A percentile compares a stretch with the other conserved stretches of the same genome.
These are phyloP conservation scores for Bipolaris zeicola DNA, from an alignment of 2,329 filamentous ascomycete genomes.

Conservation along the genomic window DNA sequence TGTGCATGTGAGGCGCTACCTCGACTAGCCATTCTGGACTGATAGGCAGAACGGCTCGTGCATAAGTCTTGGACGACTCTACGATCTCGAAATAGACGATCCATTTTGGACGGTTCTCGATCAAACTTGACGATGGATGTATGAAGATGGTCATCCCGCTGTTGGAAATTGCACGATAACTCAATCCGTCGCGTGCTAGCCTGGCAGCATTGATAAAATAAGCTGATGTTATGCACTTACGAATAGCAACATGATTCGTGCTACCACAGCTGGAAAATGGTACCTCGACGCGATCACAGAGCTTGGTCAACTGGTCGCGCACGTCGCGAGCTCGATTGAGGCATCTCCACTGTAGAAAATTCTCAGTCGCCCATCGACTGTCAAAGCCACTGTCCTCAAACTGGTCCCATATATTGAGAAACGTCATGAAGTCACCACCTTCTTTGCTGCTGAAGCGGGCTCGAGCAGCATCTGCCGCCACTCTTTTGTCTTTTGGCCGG, in stretches of 20 bases:
- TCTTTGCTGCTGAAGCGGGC: constrained; percentile 78
- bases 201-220: constrained; percentile 94
- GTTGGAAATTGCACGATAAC: constrained; percentile 83
- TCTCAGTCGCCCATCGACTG: constrained; percentile 85
- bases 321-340: constrained; percentile 88
- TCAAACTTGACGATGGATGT: constrained; percentile 74
- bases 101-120: constrained; percentile 81
- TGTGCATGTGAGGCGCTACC: constrained; percentile 92
- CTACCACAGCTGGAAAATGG: constrained; percentile 69
- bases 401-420: constrained; percentile 93
- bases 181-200: constrained; percentile 80
- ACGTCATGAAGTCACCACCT: constrained; percentile 85
- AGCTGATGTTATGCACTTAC: constrained; percentile 85
- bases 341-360: constrained; percentile 91
- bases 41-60: constrained; percentile 84
- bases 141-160: constrained; percentile 86
- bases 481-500: constrained; percentile 93
- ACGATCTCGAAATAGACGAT: constrained; percentile 87
- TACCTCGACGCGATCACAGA: constrained; percentile 93
- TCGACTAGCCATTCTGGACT: constrained; percentile 85
- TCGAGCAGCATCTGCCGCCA: constrained; percentile 89
- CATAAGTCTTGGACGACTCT: constrained; percentile 87
- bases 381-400: constrained; percentile 93
- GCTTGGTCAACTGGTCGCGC: constrained; percentile 85
- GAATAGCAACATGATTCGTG: constrained; percentile 76